A percentile compares a stretch with the other conserved stretches of the same genome.
Evolutionary conservation across 2,329 filamentous ascomycete species (phyloP).

Genomic region (Aspergillus arachidicola): DNA sequence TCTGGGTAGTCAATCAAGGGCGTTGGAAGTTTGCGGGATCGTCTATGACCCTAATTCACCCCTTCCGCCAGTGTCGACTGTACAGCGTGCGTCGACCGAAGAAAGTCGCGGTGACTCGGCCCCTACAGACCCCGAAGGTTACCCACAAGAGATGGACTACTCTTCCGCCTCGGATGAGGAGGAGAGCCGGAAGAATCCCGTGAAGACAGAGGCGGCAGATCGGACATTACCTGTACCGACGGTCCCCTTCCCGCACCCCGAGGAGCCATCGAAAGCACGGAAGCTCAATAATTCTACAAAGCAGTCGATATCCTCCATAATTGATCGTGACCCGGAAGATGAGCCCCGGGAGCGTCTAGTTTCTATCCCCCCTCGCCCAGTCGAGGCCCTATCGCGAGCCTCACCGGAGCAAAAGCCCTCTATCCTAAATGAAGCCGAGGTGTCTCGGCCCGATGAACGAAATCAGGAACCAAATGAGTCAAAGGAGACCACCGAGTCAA

Average conservation of each 20-base stretch:
- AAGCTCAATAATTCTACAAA: constrained; percentile 36
- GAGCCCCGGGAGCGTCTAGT: constrained; percentile 25
- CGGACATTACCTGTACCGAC: constrained; percentile 23
- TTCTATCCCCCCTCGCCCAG: constrained; percentile 21
- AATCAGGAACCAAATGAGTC: constrained; percentile 31
- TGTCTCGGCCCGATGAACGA: constrained; percentile 11
- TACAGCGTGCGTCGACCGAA: constrained; percentile 39
- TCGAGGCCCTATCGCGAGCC: constrained; percentile 24
- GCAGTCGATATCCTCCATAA: constrained; percentile 44
- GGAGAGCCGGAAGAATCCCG: constrained; percentile 25
- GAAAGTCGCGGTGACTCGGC: constrained; percentile 36
- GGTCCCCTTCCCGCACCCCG: constrained; percentile 18
- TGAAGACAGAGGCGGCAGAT: constrained; percentile 34
- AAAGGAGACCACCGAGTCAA: constrained; percentile 21
- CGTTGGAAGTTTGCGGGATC: constrained; percentile 42
- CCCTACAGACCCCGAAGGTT: constrained; percentile 32
- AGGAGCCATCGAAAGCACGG: constrained; percentile 17
- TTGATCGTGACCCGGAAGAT: constrained; percentile 36
- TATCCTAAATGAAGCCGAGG: constrained; percentile 15
- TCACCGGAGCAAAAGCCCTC: constrained; percentile 16
- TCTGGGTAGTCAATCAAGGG: constrained; percentile 43
- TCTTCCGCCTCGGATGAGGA: constrained; percentile 35
- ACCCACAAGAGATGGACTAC: constrained; percentile 34
- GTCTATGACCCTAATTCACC: constrained; percentile 42
- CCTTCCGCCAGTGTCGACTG: constrained; percentile 34